Percentiles rank a stretch among this genome's conserved stretches.
Evolutionary conservation across 1,284 basidiomycete genomes (phyloP).

Genomic region (Cryptococcus sp.): DNA sequence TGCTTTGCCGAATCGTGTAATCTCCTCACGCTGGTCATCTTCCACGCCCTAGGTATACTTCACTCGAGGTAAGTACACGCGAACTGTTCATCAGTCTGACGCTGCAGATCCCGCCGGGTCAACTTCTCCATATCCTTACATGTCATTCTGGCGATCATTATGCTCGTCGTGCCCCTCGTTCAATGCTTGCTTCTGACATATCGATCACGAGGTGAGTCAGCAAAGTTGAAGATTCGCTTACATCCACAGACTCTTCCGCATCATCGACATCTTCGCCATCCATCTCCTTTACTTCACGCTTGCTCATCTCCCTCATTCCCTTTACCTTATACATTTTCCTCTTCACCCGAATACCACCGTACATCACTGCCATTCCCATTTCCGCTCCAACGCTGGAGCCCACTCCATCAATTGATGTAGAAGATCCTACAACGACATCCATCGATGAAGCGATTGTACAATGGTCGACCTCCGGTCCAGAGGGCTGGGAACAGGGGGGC

Average conservation of each 20-base stretch:
- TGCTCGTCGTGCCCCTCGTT: constrained; percentile 48
- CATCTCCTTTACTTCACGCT: constrained; percentile 31
- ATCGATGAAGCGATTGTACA: constrained; percentile 28
- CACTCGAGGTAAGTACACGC: constrained; percentile 34
- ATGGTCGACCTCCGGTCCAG: constrained; percentile 36
- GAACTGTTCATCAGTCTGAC: background rate
- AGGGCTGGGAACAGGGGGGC: constrained; percentile 45
- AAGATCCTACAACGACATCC: constrained; percentile 16
- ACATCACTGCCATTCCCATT: constrained; percentile 37
- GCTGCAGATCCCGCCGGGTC: constrained; percentile 39
- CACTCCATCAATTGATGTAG: constrained; percentile 4
- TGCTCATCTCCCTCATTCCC: constrained; percentile 48
- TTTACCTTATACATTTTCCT: constrained; percentile 50
- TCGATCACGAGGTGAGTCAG: constrained; percentile 39
- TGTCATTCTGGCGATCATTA: constrained; percentile 44
- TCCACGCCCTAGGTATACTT: constrained; percentile 44
- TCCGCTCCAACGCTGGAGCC: constrained; percentile 1
- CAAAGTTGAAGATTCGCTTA: background rate
- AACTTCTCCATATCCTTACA: constrained; percentile 52
- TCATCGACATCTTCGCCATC: constrained; percentile 23
- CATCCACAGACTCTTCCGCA: constrained; percentile 18
- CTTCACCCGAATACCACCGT: constrained; percentile 52
- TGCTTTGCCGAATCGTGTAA: constrained; percentile 52
- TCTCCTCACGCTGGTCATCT: constrained; percentile 49
- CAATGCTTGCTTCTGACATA: constrained; percentile 52